phyloP scores from a whole-genome alignment of 768 basidiomycete species.

The Candolleomyces aberdarensis region DNA sequence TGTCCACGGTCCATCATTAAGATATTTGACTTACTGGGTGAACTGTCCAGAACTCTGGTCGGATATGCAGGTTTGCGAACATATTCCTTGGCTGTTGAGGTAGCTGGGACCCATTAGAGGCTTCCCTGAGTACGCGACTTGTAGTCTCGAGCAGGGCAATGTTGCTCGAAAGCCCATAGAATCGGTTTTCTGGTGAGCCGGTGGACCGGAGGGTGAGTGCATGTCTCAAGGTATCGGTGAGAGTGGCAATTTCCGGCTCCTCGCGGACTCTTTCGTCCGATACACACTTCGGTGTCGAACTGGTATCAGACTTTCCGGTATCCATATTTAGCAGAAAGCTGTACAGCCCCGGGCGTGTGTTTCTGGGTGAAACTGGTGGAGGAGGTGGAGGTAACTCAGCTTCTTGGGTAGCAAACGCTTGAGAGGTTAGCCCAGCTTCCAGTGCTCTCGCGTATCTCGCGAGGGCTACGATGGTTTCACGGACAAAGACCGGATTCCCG shows the following conservation, averaged over 20 bases:
- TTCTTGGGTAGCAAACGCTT: not conserved
- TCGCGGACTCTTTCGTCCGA: not conserved
- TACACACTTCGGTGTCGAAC: not conserved
- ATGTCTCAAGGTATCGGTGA: not conserved
- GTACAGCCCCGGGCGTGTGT: too few species aligned
- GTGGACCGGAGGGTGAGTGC: conserved; percentile 1
- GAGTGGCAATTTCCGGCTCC: not conserved
- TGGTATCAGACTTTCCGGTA: too few species aligned
- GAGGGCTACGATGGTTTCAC: conserved; percentile 8
- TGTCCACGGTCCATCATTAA: not conserved
- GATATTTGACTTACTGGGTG: conserved; percentile 3
- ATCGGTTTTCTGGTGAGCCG: not conserved
- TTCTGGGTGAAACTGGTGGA: not conserved
- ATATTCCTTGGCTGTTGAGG: not conserved
- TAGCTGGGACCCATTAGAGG: not conserved
- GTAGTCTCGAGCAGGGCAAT: conserved; percentile 1
- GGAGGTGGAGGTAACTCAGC: not conserved
- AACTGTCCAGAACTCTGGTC: conserved; percentile 8
- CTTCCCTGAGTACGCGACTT: not conserved
- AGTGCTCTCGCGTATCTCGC: conserved; percentile 9
- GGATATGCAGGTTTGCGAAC: not conserved
- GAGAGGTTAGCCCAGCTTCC: not conserved
- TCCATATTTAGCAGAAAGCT: too few species aligned
- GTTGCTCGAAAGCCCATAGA: conserved; percentile 10
- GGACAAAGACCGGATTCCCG: conserved; percentile 4